These are phyloP conservation scores for Lobosporangium transversale DNA, from an alignment of 192 early-diverging fungal genomes.

Conservation along the genomic window DNA sequence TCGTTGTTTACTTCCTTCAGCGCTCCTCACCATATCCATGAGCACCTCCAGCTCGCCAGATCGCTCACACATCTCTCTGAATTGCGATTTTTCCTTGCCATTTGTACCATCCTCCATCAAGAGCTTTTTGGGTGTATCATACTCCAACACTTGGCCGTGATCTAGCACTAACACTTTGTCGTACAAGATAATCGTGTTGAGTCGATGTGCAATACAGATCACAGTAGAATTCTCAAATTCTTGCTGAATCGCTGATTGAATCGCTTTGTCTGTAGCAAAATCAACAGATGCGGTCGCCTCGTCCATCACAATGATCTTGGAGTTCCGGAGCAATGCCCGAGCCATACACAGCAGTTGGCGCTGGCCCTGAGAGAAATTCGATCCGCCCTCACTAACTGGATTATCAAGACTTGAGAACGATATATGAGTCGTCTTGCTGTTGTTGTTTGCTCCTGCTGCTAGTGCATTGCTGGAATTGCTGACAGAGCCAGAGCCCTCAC, in stretches of 20 bases:
- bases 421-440: constrained; percentile 29
- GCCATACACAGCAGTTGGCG: constrained; percentile 86
- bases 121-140: constrained; percentile 78
- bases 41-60: constrained; percentile 84
- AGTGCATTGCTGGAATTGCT: constrained; percentile 7
- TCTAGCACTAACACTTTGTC: constrained; percentile 75
- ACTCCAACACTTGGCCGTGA: constrained; percentile 82
- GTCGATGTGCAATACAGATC: constrained; percentile 86
- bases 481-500: constrained; percentile 6
- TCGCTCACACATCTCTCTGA: constrained; percentile 80
- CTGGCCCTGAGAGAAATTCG: constrained; percentile 84
- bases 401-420: constrained; percentile 61
- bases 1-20: too few relatives aligned
- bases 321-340: constrained; percentile 72
- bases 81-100: constrained; percentile 63
- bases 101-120: constrained; percentile 56
- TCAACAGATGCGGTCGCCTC: constrained; percentile 94
- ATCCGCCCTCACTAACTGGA: constrained; percentile 72
- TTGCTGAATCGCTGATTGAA: constrained; percentile 85
- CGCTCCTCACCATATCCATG: constrained; percentile 58
- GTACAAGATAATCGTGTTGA: constrained; percentile 79
- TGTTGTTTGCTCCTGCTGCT: background rate
- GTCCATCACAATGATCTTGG: constrained; percentile 79
- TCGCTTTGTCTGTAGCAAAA: constrained; percentile 80
- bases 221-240: constrained; percentile 79